A percentile compares a stretch with the other conserved stretches of the same genome.
These are phyloP conservation scores for Boletus rufocinnamomeus DNA, from an alignment of 768 basidiomycete genomes.

Conservation along the genomic window DNA sequence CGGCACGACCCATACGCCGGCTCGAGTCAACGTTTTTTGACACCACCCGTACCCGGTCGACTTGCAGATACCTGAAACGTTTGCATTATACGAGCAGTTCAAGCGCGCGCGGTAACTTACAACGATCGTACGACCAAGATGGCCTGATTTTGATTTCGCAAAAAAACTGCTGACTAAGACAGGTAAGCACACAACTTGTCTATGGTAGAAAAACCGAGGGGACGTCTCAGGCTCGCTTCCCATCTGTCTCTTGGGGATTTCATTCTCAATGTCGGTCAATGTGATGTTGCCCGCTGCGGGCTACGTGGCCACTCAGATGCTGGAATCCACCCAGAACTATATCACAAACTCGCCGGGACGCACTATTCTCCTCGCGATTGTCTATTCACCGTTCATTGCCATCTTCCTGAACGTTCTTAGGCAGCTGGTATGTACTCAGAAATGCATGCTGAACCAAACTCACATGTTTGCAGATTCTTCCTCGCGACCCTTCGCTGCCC, in stretches of 20 bases:
- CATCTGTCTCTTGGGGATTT: neutral
- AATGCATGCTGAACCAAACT: neutral
- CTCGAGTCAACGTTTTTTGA: conserved; percentile 13
- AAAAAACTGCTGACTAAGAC: conserved; percentile 30
- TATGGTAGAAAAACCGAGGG: conserved; percentile 8
- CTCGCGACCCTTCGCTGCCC: conserved; percentile 70
- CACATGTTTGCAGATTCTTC: conserved; percentile 53
- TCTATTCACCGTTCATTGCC: conserved; percentile 69
- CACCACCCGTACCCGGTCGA: conserved; percentile 31
- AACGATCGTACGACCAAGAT: too few relatives aligned
- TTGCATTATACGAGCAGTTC: neutral
- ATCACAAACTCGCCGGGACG: conserved; percentile 28
- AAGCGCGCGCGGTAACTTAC: too few relatives aligned
- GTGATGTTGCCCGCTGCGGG: conserved; percentile 24
- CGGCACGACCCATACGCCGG: conserved; percentile 1
- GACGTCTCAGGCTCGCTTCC: neutral
- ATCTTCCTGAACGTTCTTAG: conserved; percentile 74
- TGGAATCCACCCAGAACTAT: conserved; percentile 24
- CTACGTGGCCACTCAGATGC: conserved; percentile 24
- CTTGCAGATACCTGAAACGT: conserved; percentile 38
- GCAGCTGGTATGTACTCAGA: conserved; percentile 62
- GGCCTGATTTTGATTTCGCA: conserved; percentile 25
- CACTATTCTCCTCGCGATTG: conserved; percentile 42
- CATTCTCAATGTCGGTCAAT: conserved; percentile 30
- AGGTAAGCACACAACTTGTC: neutral